A percentile compares a stretch with the other conserved stretches of the same genome.
Conservation (phyloP, 768 basidiomycete species). For the Termitomyces sp. region DNA sequence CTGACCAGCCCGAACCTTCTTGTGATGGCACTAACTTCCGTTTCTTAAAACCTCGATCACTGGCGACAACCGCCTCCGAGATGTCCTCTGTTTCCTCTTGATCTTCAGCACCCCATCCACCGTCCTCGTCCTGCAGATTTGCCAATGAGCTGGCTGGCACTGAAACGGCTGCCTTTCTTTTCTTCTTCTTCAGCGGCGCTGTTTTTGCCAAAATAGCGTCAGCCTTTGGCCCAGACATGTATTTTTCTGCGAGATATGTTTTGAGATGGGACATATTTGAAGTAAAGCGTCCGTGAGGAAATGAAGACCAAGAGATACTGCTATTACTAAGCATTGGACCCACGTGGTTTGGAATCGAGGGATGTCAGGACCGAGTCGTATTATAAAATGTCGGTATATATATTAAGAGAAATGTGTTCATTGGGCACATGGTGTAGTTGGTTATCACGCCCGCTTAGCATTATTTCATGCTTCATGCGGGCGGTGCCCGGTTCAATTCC, state of each 20-base stretch:
- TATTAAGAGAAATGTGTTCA: no score
- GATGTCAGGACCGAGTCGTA: no score
- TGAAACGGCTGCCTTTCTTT: slow-evolving; percentile 49
- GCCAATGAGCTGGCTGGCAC: slow-evolving; percentile 25
- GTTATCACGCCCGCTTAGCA: slow-evolving; percentile 19
- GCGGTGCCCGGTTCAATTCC: slow-evolving; percentile 18
- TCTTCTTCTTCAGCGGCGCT: slow-evolving; percentile 70
- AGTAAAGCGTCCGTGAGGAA: background rate
- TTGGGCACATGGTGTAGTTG: slow-evolving; percentile 18
- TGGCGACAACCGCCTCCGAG: slow-evolving; percentile 64
- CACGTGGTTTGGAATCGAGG: no score
- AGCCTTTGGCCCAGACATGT: slow-evolving; percentile 96
- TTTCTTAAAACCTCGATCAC: slow-evolving; percentile 79
- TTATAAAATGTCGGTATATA: no score
- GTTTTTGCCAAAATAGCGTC: slow-evolving; percentile 85
- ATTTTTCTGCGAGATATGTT: slow-evolving; percentile 84
- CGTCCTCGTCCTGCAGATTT: slow-evolving; percentile 66
- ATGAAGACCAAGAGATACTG: background rate
- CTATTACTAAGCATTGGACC: background rate
- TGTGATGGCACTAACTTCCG: slow-evolving; percentile 40
- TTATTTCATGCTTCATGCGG: background rate
- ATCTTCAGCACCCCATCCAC: slow-evolving; percentile 56
- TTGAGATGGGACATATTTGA: slow-evolving; percentile 54
- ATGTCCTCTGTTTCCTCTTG: slow-evolving; percentile 55
- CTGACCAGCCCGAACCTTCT: slow-evolving; percentile 64